A percentile compares a stretch with the other conserved stretches of the same genome.
phyloP scores from a whole-genome alignment of 2,329 filamentous ascomycete genomes.

The Chaetomium globosum region DNA sequence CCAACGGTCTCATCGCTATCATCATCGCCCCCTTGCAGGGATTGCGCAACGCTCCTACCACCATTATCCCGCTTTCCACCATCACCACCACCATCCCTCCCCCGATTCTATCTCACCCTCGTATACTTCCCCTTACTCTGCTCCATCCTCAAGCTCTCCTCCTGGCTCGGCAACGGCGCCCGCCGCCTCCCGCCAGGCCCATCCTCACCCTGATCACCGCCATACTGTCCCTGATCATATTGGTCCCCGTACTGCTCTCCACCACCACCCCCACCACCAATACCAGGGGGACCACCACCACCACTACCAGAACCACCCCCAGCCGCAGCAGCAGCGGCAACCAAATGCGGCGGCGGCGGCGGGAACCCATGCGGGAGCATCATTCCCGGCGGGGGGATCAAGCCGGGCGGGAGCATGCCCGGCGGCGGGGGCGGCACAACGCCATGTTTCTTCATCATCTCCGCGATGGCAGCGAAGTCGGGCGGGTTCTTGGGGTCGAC shows the following conservation, averaged over 20 bases:
- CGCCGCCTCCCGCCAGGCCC: slow-evolving; percentile 54
- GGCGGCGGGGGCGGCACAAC: slow-evolving; percentile 59
- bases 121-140: slow-evolving; percentile 68
- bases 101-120: slow-evolving; percentile 47
- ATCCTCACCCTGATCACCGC: slow-evolving; percentile 12
- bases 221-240: not conserved
- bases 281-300: not conserved
- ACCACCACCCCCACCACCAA: slow-evolving; percentile 17
- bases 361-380: slow-evolving; percentile 45
- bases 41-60: slow-evolving; percentile 29
- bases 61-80: not conserved
- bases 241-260: slow-evolving; percentile 18
- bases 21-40: too few species aligned
- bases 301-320: not conserved
- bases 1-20: not conserved
- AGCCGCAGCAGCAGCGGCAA: slow-evolving; percentile 9
- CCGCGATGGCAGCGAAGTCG: slow-evolving; percentile 62
- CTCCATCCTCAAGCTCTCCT: slow-evolving; percentile 77
- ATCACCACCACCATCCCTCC: not conserved
- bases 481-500: slow-evolving; percentile 63
- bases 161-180: slow-evolving; percentile 78
- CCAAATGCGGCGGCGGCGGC: slow-evolving; percentile 42
- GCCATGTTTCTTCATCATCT: slow-evolving; percentile 67
- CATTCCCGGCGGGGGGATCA: slow-evolving; percentile 49
- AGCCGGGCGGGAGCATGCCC: slow-evolving; percentile 52